Base-by-base conservation (phyloP, 2,329 filamentous ascomycete genomes). In the Trichoderma citrinoviride region DNA sequence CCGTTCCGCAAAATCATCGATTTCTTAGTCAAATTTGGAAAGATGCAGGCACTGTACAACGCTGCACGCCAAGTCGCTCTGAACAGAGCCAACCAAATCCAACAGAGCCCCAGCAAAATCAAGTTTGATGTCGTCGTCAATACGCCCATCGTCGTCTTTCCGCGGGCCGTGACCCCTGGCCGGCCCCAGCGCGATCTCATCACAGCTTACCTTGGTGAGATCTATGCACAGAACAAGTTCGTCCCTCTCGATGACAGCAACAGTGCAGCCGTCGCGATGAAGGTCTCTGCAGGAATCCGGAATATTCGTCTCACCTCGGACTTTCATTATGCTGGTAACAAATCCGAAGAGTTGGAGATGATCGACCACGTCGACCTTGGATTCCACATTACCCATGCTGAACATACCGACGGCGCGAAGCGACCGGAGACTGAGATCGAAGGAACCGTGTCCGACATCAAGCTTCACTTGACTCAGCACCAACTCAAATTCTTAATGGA, bases 21-120 rank as follows among this genome's bases (percentile, higher is more conserved):
- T 70, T 99, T 99, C 77, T 82, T 96, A 49, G 93, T 99, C 75
- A 99, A 99, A 73, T 99, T 99, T 75, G 95, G 96, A 67, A 97
- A 96, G 78, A 99, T 99, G 95, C 95, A 99, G 77, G 94, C 95
- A 23, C 90, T 99, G 61, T 99, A 97, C 81, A 99, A 99, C 73
- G 94, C 95, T 47, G 95, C 96, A 14, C 87, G 96, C 40, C 92
- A 97, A 77, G 96, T 94, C 44, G 95, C 96, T 3, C 92, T 95
- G 44, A 94, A 91, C 67, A 93, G 97, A 76, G 96, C 95, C 10
- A 96, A 87, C 65, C 93, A 97, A 73, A 86, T 99, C 6, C 95
- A 98, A 73, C 90, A 98, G 73, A 93, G 88, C 73, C 91, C 91
- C 0, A 92, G 89, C 72, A 92, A 92, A 68, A 91, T 98, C 80